Base-by-base conservation (phyloP, 1,139 yeast species). In the Saccharomyces hybrid region DNA sequence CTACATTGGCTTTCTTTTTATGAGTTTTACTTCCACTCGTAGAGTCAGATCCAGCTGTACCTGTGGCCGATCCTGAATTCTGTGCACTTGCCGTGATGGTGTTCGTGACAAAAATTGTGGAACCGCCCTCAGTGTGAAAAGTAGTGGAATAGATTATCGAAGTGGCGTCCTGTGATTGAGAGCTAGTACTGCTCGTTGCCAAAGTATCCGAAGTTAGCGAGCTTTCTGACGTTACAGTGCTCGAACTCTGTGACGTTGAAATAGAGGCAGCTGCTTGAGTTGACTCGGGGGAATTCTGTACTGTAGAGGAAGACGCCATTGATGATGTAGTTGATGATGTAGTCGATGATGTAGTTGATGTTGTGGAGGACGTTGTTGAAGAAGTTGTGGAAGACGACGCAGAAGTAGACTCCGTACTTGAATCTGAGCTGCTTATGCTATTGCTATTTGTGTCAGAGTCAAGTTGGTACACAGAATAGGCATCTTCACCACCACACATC, bases 401-500 rank as follows among this genome's bases (percentile, higher is more conserved):
- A 34, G 42, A 34, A n/a, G 31, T 38, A 13, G 46, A 8, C 7
- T 28, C 20, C 5, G 6, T 26, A 38, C 23, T 28, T 7, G 38
- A 20, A 5, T 27, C 41, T 8, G 55, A 27, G 14, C 48, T 31
- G 38, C 44, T 47, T 4, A 47, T 38, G 14, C 34, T 46, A 13
- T n/a, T 9, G 14, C n/a, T 32, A 30, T n/a, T 48, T 28, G 41
- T 59, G 8, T 69, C 70, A 50, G 57, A 63, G 31, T 76, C 59
- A 52, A 63, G 63, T 5, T 68, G 65, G 51, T 67, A 72, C 38
- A 72, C 70, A 5, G 68, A 62, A 54, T 63, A 75, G 5, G 75
- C 77, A 32, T 73, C 71, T 34, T 73, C 59, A 64, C 78, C 78
- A 57, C 78, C 78, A 62, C 78, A 75, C 62, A 60, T 63, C 54